Conservation (phyloP, 2,329 filamentous ascomycete species). For the Fusarium newnesense region DNA sequence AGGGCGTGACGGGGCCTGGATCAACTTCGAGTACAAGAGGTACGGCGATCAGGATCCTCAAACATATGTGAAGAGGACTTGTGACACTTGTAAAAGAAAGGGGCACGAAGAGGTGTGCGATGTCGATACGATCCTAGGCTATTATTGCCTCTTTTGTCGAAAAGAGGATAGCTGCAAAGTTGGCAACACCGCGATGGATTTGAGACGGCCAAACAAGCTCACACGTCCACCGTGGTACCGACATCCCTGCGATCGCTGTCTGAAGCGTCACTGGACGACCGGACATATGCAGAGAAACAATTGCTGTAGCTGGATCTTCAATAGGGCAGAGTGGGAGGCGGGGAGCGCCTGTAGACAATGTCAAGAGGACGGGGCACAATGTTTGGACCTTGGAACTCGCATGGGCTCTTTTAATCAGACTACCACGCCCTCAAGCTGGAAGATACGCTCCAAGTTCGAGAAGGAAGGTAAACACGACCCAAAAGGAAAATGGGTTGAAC, state of each 20-base stretch:
- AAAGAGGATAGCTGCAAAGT: neutral
- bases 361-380: neutral
- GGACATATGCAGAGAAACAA: neutral
- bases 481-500: conserved; percentile 7
- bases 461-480: neutral
- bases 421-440: neutral
- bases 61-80: neutral
- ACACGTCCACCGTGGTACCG: conserved; percentile 24
- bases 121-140: conserved; percentile 25
- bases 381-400: conserved; percentile 2
- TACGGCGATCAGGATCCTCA: conserved; percentile 22
- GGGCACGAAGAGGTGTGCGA: conserved; percentile 9
- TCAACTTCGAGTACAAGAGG: conserved; percentile 11
- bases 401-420: neutral
- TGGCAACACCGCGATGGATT: neutral
- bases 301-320: conserved; percentile 24
- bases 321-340: conserved; percentile 21
- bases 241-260: conserved; percentile 34
- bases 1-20: neutral
- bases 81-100: neutral
- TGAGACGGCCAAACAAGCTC: conserved; percentile 12
- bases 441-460: conserved; percentile 9
- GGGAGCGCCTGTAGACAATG: conserved; percentile 10
- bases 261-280: neutral
- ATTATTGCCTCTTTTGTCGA: conserved; percentile 26